These are phyloP conservation scores for Phytopythium delawarense DNA, from an alignment of 352 stramenopile genomes.

Conservation along the genomic window DNA sequence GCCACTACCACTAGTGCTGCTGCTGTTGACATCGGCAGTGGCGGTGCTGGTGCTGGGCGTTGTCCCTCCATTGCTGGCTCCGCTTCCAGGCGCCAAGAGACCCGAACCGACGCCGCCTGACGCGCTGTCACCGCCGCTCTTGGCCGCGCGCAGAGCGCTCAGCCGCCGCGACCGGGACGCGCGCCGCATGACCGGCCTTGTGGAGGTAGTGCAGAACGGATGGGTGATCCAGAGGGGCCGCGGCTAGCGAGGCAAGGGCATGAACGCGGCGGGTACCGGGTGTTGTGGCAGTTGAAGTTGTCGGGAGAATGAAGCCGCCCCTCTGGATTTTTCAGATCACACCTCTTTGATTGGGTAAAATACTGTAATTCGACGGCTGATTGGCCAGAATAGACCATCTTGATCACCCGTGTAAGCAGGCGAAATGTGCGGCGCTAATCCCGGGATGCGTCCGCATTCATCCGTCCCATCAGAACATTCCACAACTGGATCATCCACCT, in stretches of 20 bases:
- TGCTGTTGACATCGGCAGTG: not conserved
- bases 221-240: not conserved
- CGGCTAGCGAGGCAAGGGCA: not conserved
- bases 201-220: not conserved
- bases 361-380: not conserved
- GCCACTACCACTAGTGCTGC: slow-evolving; percentile 28
- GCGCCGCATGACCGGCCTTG: not conserved
- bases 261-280: not conserved
- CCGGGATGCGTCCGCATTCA: not conserved
- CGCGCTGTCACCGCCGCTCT: not conserved
- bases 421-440: not conserved
- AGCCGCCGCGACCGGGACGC: slow-evolving; percentile 2
- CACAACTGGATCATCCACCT: not conserved
- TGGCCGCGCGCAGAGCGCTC: not conserved
- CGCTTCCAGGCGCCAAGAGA: not conserved
- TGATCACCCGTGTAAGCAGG: not conserved
- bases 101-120: not conserved
- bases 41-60: not conserved
- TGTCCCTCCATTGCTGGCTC: too few relatives aligned
- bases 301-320: not conserved
- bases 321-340: not conserved
- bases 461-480: not conserved
- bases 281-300: slow-evolving; percentile 2
- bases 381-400: not conserved
- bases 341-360: not conserved